Evolutionary conservation across 2,329 filamentous ascomycete genomes (phyloP).

Genomic region (Blastomyces emzantsi): DNA sequence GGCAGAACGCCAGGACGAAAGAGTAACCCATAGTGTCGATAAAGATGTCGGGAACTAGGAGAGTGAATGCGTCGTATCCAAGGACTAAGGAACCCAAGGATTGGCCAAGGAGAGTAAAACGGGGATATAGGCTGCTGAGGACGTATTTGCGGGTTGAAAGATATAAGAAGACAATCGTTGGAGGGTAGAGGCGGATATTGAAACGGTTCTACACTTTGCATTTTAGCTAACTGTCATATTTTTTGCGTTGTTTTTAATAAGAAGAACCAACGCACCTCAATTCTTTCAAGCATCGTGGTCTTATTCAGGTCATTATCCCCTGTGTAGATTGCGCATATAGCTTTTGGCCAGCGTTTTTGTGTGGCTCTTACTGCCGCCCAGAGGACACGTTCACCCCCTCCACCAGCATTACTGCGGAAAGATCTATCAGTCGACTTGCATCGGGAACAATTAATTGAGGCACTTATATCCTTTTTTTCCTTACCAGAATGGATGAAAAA

Average conservation of each 20-base stretch:
- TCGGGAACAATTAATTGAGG: constrained; percentile 10
- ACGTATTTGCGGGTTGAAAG: constrained; percentile 81
- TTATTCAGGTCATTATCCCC: constrained; percentile 88
- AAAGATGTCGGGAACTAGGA: constrained; percentile 87
- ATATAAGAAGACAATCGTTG: constrained; percentile 81
- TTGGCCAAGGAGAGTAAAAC: constrained; percentile 89
- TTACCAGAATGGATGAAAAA: constrained; percentile 97
- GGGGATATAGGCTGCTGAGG: constrained; percentile 76
- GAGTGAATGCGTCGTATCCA: constrained; percentile 85
- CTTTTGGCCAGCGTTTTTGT: constrained; percentile 77
- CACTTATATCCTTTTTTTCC: constrained; percentile 17
- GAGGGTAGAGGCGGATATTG: constrained; percentile 79
- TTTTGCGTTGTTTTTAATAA: not conserved
- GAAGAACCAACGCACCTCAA: constrained; percentile 47
- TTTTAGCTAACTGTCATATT: constrained; percentile 8
- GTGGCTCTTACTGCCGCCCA: constrained; percentile 93
- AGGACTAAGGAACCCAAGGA: constrained; percentile 80
- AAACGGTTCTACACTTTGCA: constrained; percentile 60
- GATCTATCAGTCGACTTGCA: not conserved
- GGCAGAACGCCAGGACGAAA: constrained; percentile 74
- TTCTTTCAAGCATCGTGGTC: constrained; percentile 63
- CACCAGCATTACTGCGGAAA: constrained; percentile 70
- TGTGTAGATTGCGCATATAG: constrained; percentile 87
- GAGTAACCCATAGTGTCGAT: constrained; percentile 98
- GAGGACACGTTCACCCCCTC: constrained; percentile 88